These are phyloP conservation scores for Lachancea nothofagi DNA, from an alignment of 805 yeast species.

Conservation along the genomic window DNA sequence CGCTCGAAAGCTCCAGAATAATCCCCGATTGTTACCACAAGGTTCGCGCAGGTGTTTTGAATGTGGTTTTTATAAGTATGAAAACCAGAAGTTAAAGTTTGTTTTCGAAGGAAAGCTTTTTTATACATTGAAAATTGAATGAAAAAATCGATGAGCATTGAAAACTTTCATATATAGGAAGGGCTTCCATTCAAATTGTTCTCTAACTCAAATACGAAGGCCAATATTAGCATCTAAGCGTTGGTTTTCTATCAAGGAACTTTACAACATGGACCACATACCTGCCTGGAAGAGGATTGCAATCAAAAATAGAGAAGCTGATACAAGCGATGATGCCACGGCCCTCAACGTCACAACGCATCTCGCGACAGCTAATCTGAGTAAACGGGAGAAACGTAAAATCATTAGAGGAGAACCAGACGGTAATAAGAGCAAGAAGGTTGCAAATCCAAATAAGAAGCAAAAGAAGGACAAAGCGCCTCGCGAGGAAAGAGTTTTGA, in stretches of 20 bases:
- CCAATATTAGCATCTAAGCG: no score
- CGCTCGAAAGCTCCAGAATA: background rate
- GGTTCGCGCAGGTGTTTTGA: slow-evolving; percentile 7
- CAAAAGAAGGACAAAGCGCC: slow-evolving; percentile 27
- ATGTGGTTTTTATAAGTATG: slow-evolving; percentile 2
- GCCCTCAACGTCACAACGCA: slow-evolving; percentile 35
- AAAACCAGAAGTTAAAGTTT: background rate
- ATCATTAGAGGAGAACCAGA: slow-evolving; percentile 25
- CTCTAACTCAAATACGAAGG: no score
- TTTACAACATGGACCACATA: slow-evolving; percentile 18
- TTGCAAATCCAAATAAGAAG: slow-evolving; percentile 17
- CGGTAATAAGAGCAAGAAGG: slow-evolving; percentile 14
- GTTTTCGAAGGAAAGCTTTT: background rate
- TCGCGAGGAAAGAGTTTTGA: slow-evolving; percentile 22
- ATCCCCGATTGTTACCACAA: background rate
- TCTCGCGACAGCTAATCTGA: slow-evolving; percentile 30
- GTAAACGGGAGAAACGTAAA: slow-evolving; percentile 29
- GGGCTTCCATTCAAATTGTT: no score
- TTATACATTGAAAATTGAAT: slow-evolving; percentile 1
- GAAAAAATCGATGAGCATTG: slow-evolving; percentile 4
- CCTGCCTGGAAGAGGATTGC: slow-evolving; percentile 36
- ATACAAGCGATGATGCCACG: slow-evolving; percentile 19
- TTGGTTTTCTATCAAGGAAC: no score
- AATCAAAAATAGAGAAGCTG: slow-evolving; percentile 14
- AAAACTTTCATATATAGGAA: background rate